Conservation (phyloP, 257 asterid species). For the Nicotiana tomentosiformis region DNA sequence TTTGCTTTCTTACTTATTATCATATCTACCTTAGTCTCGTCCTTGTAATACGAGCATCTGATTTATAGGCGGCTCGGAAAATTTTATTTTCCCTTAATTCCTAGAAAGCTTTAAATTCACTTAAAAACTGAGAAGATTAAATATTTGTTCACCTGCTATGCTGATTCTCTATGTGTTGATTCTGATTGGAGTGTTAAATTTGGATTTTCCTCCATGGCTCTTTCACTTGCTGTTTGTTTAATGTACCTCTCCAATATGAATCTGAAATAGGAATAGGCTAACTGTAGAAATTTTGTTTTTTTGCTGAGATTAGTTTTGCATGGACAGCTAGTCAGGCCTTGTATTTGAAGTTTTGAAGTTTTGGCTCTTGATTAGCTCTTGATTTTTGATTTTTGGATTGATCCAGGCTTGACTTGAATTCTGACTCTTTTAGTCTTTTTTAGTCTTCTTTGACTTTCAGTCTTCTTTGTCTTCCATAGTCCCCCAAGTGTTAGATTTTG, state of each 20-base stretch:
- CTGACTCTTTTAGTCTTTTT: too few species aligned
- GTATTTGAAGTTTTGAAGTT: not conserved
- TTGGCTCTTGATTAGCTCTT: too few species aligned
- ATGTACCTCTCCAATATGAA: not conserved
- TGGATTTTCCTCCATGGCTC: not conserved
- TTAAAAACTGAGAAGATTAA: not conserved
- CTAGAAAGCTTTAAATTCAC: not conserved
- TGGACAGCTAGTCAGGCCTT: not conserved
- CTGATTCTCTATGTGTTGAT: not conserved
- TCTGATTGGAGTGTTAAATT: not conserved
- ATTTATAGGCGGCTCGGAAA: not conserved
- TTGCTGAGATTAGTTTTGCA: not conserved
- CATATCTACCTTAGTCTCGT: not conserved
- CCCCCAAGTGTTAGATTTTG: too few species aligned
- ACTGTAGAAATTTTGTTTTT: not conserved
- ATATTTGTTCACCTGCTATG: not conserved
- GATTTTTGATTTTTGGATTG: too few species aligned
- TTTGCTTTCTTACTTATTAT: not conserved
- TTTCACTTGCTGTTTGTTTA: not conserved
- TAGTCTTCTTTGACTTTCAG: too few species aligned
- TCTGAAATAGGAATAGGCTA: not conserved
- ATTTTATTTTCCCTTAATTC: not conserved
- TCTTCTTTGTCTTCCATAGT: too few species aligned
- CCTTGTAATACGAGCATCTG: not conserved
- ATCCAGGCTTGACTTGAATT: too few species aligned